Conservation (phyloP, 1,284 basidiomycete species). For the Ganoderma multipileum region DNA sequence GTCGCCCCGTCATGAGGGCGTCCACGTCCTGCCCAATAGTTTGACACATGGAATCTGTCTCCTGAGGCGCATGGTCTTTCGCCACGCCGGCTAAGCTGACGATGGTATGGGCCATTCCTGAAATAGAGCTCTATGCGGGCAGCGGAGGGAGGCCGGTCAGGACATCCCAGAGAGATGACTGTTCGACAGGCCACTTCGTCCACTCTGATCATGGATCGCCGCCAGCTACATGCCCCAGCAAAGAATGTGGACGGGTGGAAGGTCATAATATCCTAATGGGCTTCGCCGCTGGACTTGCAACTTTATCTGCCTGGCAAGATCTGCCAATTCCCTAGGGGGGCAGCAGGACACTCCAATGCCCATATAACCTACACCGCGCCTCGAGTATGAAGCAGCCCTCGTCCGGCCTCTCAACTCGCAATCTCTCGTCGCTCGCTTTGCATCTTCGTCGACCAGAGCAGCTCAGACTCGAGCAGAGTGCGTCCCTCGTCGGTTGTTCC, state of each 20-base stretch:
- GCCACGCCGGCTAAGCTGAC: neutral
- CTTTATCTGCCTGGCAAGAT: conserved; percentile 1
- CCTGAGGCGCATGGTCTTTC: neutral
- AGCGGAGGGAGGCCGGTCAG: neutral
- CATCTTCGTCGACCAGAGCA: neutral
- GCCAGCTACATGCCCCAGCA: neutral
- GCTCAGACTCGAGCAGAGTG: neutral
- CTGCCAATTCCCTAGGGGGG: neutral
- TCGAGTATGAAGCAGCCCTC: conserved; percentile 4
- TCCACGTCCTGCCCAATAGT: neutral
- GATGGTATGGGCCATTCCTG: neutral
- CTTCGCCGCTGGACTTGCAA: neutral
- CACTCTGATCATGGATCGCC: neutral
- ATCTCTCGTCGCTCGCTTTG: neutral
- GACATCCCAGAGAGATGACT: neutral
- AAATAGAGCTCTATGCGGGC: neutral
- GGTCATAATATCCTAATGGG: neutral
- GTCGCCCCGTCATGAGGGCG: conserved; percentile 1
- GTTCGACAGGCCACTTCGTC: neutral
- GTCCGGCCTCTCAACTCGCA: neutral
- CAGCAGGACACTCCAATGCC: conserved; percentile 7
- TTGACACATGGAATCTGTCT: neutral
- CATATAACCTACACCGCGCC: conserved; percentile 10
- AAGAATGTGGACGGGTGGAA: neutral
- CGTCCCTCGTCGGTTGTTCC: neutral